phyloP scores from a whole-genome alignment of 2,329 filamentous ascomycete species.

The Hypoxylon rubiginosum region DNA sequence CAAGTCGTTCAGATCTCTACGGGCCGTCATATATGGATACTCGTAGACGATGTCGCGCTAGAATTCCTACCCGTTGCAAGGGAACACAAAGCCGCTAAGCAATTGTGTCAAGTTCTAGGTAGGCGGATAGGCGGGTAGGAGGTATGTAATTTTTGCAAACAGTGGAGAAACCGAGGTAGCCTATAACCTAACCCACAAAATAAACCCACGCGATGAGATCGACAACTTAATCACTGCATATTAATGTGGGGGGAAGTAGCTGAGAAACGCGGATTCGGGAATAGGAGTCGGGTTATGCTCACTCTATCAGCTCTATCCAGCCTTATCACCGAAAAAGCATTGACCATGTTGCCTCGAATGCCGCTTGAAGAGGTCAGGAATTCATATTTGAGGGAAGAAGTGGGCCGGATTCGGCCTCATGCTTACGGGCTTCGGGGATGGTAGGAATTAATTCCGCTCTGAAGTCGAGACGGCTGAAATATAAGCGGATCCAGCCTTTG shows the following conservation, averaged over 20 bases:
- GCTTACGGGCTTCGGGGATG: slow-evolving; percentile 17
- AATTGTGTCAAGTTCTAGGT: too few relatives aligned
- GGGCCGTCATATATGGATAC: not conserved
- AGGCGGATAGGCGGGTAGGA: too few relatives aligned
- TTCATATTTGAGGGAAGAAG: not conserved
- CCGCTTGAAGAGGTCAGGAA: not conserved
- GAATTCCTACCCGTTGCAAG: not conserved
- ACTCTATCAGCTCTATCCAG: too few relatives aligned
- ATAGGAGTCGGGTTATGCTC: not conserved
- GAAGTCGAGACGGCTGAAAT: not conserved
- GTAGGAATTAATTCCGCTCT: slow-evolving; percentile 1
- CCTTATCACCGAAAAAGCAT: not conserved
- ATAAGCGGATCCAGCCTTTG: not conserved
- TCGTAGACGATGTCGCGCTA: not conserved
- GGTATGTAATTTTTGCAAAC: not conserved
- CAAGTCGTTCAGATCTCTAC: not conserved
- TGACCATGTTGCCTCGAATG: not conserved
- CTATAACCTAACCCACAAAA: not conserved
- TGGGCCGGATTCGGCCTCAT: not conserved
- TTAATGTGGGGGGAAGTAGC: too few relatives aligned
- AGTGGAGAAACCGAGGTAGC: slow-evolving; percentile 1
- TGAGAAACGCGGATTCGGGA: not conserved
- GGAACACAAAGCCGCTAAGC: too few relatives aligned
- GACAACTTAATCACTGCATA: not conserved
- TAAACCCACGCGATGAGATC: not conserved